phyloP scores from a whole-genome alignment of 2,329 filamentous ascomycete genomes.

The Graphilbum sp. region DNA sequence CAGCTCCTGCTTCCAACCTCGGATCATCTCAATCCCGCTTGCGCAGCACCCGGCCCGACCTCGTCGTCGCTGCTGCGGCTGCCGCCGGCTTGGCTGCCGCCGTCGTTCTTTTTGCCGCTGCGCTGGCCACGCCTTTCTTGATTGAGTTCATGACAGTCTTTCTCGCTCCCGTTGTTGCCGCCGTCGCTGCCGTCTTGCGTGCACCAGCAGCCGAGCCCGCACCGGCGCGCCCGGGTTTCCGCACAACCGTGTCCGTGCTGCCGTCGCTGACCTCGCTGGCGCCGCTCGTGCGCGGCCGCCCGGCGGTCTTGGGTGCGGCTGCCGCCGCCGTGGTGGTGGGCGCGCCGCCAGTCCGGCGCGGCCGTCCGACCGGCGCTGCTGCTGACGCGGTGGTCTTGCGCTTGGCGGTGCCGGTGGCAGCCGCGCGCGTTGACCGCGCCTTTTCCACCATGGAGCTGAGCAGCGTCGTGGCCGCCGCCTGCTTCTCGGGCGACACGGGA shows the following conservation, averaged over 20 bases:
- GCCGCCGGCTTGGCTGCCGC: constrained; percentile 18
- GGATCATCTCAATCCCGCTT: constrained; percentile 28
- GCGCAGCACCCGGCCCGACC: constrained; percentile 35
- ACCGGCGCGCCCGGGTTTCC: constrained; percentile 23
- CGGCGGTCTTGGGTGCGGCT: constrained; percentile 18
- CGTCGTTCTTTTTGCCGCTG: constrained; percentile 31
- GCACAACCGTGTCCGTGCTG: constrained; percentile 48
- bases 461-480: constrained; percentile 26
- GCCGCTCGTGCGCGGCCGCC: constrained; percentile 29
- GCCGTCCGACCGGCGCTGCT: constrained; percentile 18
- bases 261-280: constrained; percentile 47
- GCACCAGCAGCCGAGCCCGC: constrained; percentile 14
- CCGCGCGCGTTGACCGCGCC: constrained; percentile 36
- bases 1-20: no score
- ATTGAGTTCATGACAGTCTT: constrained; percentile 38
- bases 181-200: not conserved
- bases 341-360: constrained; percentile 15
- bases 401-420: constrained; percentile 13
- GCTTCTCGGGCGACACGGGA: constrained; percentile 47
- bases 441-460: constrained; percentile 43
- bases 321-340: constrained; percentile 21
- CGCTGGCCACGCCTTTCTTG: constrained; percentile 32
- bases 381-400: constrained; percentile 29
- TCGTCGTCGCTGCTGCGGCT: constrained; percentile 15
- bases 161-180: constrained; percentile 18